Percentiles rank a stretch among this genome's conserved stretches.
phyloP scores from a whole-genome alignment of 2,329 filamentous ascomycete species.

The Colletotrichum simmondsii region DNA sequence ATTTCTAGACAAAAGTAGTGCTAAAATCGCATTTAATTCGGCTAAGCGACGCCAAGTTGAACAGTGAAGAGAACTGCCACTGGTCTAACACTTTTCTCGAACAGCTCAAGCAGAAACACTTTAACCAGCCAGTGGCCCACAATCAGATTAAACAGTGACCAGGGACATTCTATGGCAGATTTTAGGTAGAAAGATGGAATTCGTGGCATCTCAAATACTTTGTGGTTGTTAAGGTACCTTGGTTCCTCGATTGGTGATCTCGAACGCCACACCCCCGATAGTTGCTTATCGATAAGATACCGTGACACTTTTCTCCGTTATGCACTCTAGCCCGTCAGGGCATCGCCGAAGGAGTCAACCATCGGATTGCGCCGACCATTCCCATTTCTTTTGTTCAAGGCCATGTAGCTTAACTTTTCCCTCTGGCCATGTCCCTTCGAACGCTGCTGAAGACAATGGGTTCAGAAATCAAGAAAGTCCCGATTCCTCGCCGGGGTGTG shows the following conservation, averaged over 20 bases:
- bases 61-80: background rate
- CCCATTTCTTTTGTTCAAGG: conserved; percentile 1
- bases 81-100: background rate
- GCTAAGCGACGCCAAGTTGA: background rate
- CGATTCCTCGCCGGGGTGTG: conserved; percentile 88
- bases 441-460: conserved; percentile 65
- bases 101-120: background rate
- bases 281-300: conserved; percentile 31
- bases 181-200: background rate
- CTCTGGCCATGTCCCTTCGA: conserved; percentile 25
- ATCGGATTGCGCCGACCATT: conserved; percentile 14
- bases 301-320: conserved; percentile 21
- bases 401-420: background rate
- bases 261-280: background rate
- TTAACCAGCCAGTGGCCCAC: background rate
- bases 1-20: background rate
- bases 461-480: conserved; percentile 72
- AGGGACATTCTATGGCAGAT: too few relatives aligned
- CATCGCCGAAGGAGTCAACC: conserved; percentile 24
- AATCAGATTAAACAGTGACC: too few relatives aligned
- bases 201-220: background rate
- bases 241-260: background rate
- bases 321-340: conserved; percentile 24
- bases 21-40: background rate
- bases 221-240: background rate